These are phyloP conservation scores for Venturia carpophila DNA, from an alignment of 2,329 filamentous ascomycete species.

Conservation along the genomic window DNA sequence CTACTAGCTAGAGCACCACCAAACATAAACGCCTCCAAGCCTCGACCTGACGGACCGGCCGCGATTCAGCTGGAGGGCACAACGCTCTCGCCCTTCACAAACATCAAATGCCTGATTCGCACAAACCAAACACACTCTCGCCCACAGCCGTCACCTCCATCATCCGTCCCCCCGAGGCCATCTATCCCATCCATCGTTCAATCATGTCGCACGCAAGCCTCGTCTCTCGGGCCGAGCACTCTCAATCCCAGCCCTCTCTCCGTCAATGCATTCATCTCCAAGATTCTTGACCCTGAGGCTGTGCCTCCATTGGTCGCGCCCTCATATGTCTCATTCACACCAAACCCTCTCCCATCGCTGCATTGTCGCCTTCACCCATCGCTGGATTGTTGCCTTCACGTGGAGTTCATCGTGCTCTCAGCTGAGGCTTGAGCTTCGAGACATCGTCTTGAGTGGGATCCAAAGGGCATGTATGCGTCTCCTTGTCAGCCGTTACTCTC, in stretches of 20 bases:
- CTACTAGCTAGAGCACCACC: background rate
- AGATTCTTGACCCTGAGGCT: background rate
- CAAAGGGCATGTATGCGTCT: background rate
- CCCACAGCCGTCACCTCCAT: background rate
- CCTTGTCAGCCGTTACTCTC: background rate
- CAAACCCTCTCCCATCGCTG: background rate
- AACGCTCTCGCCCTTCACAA: background rate
- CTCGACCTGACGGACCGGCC: background rate
- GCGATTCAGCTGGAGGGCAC: background rate
- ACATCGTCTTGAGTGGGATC: background rate
- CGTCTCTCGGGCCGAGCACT: background rate
- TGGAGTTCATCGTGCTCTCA: background rate
- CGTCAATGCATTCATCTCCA: background rate
- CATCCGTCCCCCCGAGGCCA: background rate
- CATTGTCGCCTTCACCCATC: background rate
- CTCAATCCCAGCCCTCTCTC: background rate
- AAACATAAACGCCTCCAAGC: background rate
- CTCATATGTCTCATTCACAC: background rate
- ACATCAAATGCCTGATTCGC: background rate
- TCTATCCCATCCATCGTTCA: background rate
- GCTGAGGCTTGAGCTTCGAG: background rate
- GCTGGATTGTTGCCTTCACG: background rate
- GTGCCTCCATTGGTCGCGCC: background rate
- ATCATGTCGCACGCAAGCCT: conserved; percentile 2
- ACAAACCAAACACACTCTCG: background rate